phyloP scores from a whole-genome alignment of 2,329 filamentous ascomycete species.

The Calonectria naviculata region DNA sequence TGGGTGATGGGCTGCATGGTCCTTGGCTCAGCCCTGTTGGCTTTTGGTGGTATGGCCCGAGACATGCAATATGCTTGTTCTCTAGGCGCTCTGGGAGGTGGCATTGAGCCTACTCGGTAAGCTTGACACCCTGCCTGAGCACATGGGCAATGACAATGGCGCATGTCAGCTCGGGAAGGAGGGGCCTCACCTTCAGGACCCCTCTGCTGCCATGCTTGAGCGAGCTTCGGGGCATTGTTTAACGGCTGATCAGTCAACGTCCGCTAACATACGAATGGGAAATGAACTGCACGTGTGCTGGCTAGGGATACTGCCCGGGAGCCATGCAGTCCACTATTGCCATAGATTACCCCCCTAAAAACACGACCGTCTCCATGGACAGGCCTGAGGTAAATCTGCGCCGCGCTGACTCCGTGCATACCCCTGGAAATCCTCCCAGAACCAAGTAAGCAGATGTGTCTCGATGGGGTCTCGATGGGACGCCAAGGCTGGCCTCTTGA shows the following conservation, averaged over 20 bases:
- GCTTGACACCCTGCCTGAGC: constrained; percentile 1
- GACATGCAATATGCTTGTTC: constrained; percentile 19
- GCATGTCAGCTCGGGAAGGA: neutral
- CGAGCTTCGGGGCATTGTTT: neutral
- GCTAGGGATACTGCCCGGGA: neutral
- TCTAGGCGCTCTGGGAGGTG: neutral
- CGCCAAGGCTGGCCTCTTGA: constrained; percentile 24
- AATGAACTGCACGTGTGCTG: neutral
- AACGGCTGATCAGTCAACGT: neutral
- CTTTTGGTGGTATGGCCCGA: neutral
- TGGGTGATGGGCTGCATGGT: constrained; percentile 4
- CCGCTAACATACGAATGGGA: neutral
- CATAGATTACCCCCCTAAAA: neutral
- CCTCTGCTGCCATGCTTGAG: neutral
- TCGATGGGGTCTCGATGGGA: constrained; percentile 19
- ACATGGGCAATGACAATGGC: neutral
- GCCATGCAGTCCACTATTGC: neutral
- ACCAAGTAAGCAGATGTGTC: constrained; percentile 23
- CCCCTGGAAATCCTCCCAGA: constrained; percentile 26
- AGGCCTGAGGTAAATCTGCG: constrained; percentile 16
- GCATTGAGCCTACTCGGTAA: constrained; percentile 5
- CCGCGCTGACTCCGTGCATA: constrained; percentile 19
- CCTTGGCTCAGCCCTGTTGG: constrained; percentile 26
- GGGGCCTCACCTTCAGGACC: neutral
- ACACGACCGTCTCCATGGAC: neutral